Evolutionary conservation across 1,284 basidiomycete species (phyloP), one percentile per base, ranked within the genome.

Genomic region (Ganoderma lingzhi): DNA sequence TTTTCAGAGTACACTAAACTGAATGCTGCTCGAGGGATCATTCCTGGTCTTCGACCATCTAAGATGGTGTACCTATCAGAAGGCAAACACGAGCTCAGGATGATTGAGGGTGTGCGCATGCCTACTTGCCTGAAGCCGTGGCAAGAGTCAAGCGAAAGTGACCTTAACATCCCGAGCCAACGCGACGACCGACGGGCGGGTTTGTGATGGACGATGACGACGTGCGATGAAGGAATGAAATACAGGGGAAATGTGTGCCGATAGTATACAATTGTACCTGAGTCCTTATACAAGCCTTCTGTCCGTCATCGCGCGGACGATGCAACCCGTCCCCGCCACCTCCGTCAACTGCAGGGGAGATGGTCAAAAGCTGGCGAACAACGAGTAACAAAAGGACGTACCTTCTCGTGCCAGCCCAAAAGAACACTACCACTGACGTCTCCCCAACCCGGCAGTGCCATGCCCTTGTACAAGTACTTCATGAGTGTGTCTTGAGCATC

Each of bases 381-480:
- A 56, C 32, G 8, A 56, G 4, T 35, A 14, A 42, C 9, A 63
- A n/a, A 28, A 37, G 62, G 59, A 62, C 63, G 48, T 68, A 96
- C 96, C 91, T 97, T 97, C 82, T 98, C 96, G 80, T 98, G 96
- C 96, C 96, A 99, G 30, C 90, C 92, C 32, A 99, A 85, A 63
- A 99, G 83, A 28, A 98, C 96, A 74, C 95, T 96, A 56, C 94
- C 94, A 75, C 90, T 93, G 74, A 94, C 89, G 78, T 95, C 95
- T 64, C 90, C 92, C 88, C 90, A 93, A 60, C 89, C 94, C 14
- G 93, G 90, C 84, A 90, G 86, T 6, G 86, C 94, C 94, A 96
- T 96, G 41, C 93, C 96, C 84, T 99, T 99, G 90, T 99, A 99
- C 32, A 99, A 84, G 79, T 98, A 99, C 80, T 98, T 98, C 97